These are phyloP conservation scores for Prunus davidiana DNA, from an alignment of 306 rosid species.

Conservation along the genomic window DNA sequence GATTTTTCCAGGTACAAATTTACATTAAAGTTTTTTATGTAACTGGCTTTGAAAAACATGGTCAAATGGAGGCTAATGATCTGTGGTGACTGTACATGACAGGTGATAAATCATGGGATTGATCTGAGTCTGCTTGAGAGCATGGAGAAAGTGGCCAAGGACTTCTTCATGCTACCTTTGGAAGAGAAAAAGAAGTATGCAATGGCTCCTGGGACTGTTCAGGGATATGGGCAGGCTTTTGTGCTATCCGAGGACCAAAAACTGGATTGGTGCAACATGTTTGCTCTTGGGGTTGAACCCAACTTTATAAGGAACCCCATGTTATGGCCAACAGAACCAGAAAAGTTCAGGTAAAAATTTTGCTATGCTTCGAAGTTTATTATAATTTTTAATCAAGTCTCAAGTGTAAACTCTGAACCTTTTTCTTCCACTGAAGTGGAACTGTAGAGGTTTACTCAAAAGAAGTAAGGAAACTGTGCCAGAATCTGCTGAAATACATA, in stretches of 20 bases:
- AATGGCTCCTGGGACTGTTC: slow-evolving; percentile 87
- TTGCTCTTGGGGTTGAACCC: slow-evolving; percentile 89
- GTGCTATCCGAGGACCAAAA: slow-evolving; percentile 96
- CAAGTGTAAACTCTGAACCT: not conserved
- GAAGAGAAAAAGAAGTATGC: slow-evolving; percentile 83
- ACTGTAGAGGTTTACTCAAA: slow-evolving; percentile 73
- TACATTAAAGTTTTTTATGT: too few species aligned
- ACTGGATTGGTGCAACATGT: slow-evolving; percentile 98
- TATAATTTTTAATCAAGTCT: not conserved
- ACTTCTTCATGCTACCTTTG: slow-evolving; percentile 87
- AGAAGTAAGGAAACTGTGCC: slow-evolving; percentile 63
- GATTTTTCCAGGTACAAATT: slow-evolving; percentile 83
- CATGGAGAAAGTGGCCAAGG: slow-evolving; percentile 61
- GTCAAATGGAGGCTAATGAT: slow-evolving; percentile 23
- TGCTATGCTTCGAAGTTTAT: not conserved
- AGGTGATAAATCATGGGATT: slow-evolving; percentile 85
- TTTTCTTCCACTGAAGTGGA: slow-evolving; percentile 45
- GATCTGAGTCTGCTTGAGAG: slow-evolving; percentile 57
- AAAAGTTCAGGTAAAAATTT: slow-evolving; percentile 53
- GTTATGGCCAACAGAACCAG: slow-evolving; percentile 84
- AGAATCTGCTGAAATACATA: slow-evolving; percentile 54
- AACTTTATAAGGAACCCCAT: slow-evolving; percentile 51
- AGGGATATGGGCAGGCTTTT: slow-evolving; percentile 97
- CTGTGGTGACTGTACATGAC: not conserved
- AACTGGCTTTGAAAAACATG: not conserved